Base-by-base conservation (phyloP, 176 grass and related monocot genomes). In the Zoysia pacifica region DNA sequence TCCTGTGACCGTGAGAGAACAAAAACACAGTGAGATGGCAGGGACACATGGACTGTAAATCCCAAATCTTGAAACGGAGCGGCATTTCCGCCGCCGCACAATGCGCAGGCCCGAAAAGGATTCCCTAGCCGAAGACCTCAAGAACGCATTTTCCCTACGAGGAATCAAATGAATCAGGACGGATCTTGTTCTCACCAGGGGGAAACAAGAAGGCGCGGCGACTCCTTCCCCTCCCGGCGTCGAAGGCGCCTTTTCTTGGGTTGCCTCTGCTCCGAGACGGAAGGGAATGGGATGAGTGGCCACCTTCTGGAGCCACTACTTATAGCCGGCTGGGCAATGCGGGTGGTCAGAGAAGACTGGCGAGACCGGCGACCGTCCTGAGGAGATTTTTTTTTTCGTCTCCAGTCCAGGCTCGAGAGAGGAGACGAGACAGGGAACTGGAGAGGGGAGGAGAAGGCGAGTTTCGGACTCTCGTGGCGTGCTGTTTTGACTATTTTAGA, bases 151-250 rank as follows among this genome's bases (percentile, higher is more conserved):
- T 48, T 45, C 11, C 14, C 5, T 4, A 38, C 4, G 42, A 47
- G n/a, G 48, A 81, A 58, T 12, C 9, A 42, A 20, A 56, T n/a
- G 44, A 76, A 80, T 60, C 82, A 19, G 59, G 42, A 12, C 37
- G 78, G 82, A 89, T 89, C 87, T 85, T 70, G 54, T 39, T 70
- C 78, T 81, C 85, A 89, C 87, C 87, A 41, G 82, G 43, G 0
- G 62, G 59, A 41, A 63, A 36, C 59, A 66, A 69, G 70, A 53
- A 36, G 41, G 13, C 62, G 42, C 67, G 16, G 5, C 12, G 50
- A 37, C 39, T 51, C n/a, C 40, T 15, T 64, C 67, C 4, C 5
- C 73, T 59, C n/a, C 19, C 36, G 53, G 6, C 46, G 13, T 44
- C 51, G 47, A 47, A 19, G 13, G 42, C 41, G 42, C 9, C 45